Conservation (phyloP, 2,329 filamentous ascomycete genomes). For the Alternaria ethzedia region DNA sequence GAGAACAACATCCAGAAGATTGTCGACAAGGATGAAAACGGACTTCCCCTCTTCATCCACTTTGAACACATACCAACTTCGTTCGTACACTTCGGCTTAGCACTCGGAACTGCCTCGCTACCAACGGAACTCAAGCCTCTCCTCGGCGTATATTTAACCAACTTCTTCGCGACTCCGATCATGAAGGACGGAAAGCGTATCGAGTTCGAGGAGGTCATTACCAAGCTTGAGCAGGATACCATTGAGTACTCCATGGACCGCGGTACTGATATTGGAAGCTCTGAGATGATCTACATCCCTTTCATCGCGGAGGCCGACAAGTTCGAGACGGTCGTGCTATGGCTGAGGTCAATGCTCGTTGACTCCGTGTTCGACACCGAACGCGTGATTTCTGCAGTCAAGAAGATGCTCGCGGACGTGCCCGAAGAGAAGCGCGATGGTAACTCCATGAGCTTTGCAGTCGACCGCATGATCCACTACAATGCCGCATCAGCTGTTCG, state of each 20-base stretch:
- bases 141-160: constrained; percentile 82
- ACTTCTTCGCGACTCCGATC: constrained; percentile 94
- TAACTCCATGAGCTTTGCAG: constrained; percentile 66
- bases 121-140: constrained; percentile 85
- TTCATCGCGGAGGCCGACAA: constrained; percentile 90
- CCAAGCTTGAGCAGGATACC: constrained; percentile 88
- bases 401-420: constrained; percentile 87
- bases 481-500: constrained; percentile 77
- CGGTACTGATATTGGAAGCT: constrained; percentile 73
- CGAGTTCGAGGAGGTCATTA: constrained; percentile 90
- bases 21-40: constrained; percentile 71
- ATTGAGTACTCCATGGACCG: constrained; percentile 79
- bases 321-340: constrained; percentile 80
- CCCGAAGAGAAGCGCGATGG: constrained; percentile 91
- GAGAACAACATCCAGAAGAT: constrained; percentile 75
- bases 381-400: constrained; percentile 66
- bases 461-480: constrained; percentile 79
- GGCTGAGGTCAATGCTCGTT: constrained; percentile 86
- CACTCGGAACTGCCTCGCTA: constrained; percentile 78
- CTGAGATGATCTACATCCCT: constrained; percentile 79
- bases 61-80: constrained; percentile 94
- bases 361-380: constrained; percentile 84
- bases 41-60: constrained; percentile 87
- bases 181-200: constrained; percentile 75
- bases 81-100: constrained; percentile 84